These are phyloP conservation scores for Lagenidium sp. DNA, from an alignment of 352 stramenopile genomes.

Conservation along the genomic window DNA sequence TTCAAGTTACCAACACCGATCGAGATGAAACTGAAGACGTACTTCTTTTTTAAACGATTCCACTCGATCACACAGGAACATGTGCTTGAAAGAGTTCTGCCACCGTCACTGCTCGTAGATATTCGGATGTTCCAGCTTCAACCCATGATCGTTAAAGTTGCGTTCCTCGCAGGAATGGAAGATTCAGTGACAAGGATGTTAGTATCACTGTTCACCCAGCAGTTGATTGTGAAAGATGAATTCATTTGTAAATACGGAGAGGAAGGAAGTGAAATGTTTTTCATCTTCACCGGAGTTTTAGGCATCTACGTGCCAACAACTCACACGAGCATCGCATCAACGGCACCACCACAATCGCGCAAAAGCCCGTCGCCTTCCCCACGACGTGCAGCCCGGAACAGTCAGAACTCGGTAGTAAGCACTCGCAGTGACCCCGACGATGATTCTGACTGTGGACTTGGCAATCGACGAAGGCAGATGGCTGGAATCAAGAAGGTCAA, in stretches of 20 bases:
- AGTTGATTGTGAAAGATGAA: constrained; percentile 33
- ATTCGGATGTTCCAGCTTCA: constrained; percentile 44
- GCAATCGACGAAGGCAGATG: too few relatives aligned
- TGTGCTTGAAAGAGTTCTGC: constrained; percentile 32
- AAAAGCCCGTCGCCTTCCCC: constrained; percentile 14
- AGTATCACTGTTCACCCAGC: constrained; percentile 38
- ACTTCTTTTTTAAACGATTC: constrained; percentile 55
- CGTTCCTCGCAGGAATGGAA: constrained; percentile 42
- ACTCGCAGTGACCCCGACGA: too few relatives aligned
- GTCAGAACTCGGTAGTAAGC: too few relatives aligned
- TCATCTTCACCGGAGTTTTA: constrained; percentile 46
- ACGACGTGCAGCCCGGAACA: too few relatives aligned
- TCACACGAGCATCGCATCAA: constrained; percentile 9
- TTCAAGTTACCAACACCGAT: constrained; percentile 35
- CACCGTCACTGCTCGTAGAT: constrained; percentile 40
- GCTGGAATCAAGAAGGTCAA: constrained; percentile 16
- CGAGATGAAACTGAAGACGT: constrained; percentile 50
- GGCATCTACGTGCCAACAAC: constrained; percentile 37
- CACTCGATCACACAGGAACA: constrained; percentile 56
- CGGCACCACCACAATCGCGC: too few relatives aligned
- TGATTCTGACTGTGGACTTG: too few relatives aligned
- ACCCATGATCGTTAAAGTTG: constrained; percentile 49
- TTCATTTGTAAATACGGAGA: constrained; percentile 34
- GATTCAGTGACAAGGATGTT: constrained; percentile 41
- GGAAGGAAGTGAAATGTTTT: constrained; percentile 49